Evolutionary conservation across 129 eudicot species (phyloP), one percentile per base, ranked within the genome.

Genomic region (Heracleum sosnowskyi): DNA sequence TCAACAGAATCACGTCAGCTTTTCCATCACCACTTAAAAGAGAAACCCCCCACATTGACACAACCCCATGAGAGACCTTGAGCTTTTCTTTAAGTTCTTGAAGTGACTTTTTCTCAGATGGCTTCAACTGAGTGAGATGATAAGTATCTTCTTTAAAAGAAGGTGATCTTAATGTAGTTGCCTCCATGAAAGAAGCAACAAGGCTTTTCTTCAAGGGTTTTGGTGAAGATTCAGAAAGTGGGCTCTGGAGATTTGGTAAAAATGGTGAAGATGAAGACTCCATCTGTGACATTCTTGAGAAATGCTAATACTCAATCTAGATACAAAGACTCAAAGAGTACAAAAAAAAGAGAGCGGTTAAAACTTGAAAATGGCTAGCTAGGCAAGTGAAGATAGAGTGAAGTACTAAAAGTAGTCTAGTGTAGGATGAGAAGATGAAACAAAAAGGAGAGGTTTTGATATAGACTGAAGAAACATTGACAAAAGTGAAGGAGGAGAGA

Each of bases 91-190:
- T 91, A 76, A 95, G 90, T 3, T 88, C 91, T 71, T 87, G 88
- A 6, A 95, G 89, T 31, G 97, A 77, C 63, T 88, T 90, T 17
- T 82, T 87, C 53, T 95, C 98, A 9, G 93, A 83, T 11, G 88
- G 79, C 79, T 90, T 91, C 33, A 91, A 90, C 79, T 95, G 80
- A 86, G 93, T 88, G 73, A 87, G 81, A 80, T 83, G 79, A 88
- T 95, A 95, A 2, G 98, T 88, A 91, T 95, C 98, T 84, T 95
- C 97, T 76, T 90, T 88, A 86, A 95, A 95, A 42, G 97, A 84
- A 3, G 93, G 90, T 28, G 95, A 81, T 36, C 92, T 88, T 74
- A 76, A 83, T 12, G 93, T 78, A 60, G 90, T 74, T 71, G 96
- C 84, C 15, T 77, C 87, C 89, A 90, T 89, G 24, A 93, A 64